These are phyloP conservation scores for Rutidosis leptorrhynchoides DNA, from an alignment of 129 eudicot genomes.

Conservation along the genomic window DNA sequence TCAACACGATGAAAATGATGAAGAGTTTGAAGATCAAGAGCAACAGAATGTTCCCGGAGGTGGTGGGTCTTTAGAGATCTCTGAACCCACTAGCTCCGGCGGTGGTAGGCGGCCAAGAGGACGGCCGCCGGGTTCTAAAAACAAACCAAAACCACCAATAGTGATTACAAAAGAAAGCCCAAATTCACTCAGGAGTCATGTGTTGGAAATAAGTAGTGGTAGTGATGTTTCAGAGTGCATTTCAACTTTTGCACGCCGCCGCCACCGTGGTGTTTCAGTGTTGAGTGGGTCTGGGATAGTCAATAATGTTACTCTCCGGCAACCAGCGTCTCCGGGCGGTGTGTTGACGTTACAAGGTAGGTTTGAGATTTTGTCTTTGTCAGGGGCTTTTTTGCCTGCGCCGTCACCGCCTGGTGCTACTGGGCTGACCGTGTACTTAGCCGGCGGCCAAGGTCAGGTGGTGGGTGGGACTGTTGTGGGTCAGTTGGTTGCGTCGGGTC, in stretches of 20 bases:
- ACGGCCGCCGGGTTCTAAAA: slow-evolving; percentile 68
- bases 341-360: slow-evolving; percentile 54
- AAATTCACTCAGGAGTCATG: slow-evolving; percentile 67
- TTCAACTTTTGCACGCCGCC: slow-evolving; percentile 57
- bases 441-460: slow-evolving; percentile 82
- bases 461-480: slow-evolving; percentile 76
- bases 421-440: slow-evolving; percentile 68
- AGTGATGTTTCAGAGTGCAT: slow-evolving; percentile 59
- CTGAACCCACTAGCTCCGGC: slow-evolving; percentile 53
- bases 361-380: slow-evolving; percentile 62
- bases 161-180: slow-evolving; percentile 75
- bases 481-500: slow-evolving; percentile 59
- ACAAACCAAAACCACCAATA: slow-evolving; percentile 70
- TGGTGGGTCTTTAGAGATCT: slow-evolving; percentile 36
- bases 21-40: slow-evolving; percentile 34
- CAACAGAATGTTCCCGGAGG: slow-evolving; percentile 33
- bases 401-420: slow-evolving; percentile 71
- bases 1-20: slow-evolving; percentile 32
- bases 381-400: slow-evolving; percentile 66
- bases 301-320: slow-evolving; percentile 59
- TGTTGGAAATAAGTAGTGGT: slow-evolving; percentile 57
- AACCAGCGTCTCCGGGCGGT: slow-evolving; percentile 63
- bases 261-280: slow-evolving; percentile 70
- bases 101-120: slow-evolving; percentile 67
- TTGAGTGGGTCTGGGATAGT: slow-evolving; percentile 66